Conservation (phyloP, 2,329 filamentous ascomycete species). For the Claviceps sp. region DNA sequence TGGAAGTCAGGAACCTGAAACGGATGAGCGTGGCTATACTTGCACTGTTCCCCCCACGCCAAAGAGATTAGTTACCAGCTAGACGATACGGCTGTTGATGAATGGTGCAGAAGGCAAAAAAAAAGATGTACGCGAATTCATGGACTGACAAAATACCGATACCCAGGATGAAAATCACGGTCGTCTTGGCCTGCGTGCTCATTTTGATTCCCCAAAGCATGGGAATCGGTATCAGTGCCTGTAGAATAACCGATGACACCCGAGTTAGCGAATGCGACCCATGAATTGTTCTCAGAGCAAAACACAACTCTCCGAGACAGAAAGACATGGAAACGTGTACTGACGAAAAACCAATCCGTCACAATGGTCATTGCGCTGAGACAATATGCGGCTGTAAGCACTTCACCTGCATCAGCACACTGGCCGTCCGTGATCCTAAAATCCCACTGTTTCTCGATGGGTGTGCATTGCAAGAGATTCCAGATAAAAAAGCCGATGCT, state of each 20-base stretch:
- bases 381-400: slow-evolving; percentile 36
- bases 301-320: background rate
- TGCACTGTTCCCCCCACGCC: slow-evolving; percentile 22
- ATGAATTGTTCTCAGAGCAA: background rate
- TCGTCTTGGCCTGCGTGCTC: slow-evolving; percentile 35
- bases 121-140: slow-evolving; percentile 1
- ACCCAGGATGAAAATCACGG: slow-evolving; percentile 34
- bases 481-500: slow-evolving; percentile 36
- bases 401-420: slow-evolving; percentile 29
- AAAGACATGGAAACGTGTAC: slow-evolving; percentile 5
- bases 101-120: too few species aligned
- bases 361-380: slow-evolving; percentile 38
- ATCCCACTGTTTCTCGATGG: slow-evolving; percentile 39
- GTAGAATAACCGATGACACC: background rate
- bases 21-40: slow-evolving; percentile 41
- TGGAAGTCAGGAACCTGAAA: slow-evolving; percentile 32
- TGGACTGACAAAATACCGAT: slow-evolving; percentile 30
- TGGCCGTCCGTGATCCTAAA: slow-evolving; percentile 28
- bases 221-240: slow-evolving; percentile 37
- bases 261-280: background rate
- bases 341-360: slow-evolving; percentile 41
- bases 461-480: slow-evolving; percentile 38
- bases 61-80: background rate
- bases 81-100: too few species aligned
- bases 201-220: slow-evolving; percentile 43